phyloP scores from a whole-genome alignment of 257 asterid species.

The Solanum paucissectum region DNA sequence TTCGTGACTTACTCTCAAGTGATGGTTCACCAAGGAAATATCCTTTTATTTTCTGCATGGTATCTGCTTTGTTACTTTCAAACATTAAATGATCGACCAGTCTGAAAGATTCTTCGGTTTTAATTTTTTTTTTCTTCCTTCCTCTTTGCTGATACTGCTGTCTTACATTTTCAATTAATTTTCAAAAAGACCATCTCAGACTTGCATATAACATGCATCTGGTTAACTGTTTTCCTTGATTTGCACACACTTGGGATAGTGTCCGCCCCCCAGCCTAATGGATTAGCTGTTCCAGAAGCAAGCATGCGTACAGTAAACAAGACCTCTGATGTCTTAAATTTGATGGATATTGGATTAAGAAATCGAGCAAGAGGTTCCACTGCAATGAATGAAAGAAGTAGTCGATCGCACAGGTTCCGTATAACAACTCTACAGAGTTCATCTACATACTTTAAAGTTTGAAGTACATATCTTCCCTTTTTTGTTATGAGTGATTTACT shows the following conservation, averaged over 20 bases:
- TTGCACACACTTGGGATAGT: conserved; percentile 8
- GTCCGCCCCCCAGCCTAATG: neutral
- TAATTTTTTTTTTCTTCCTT: neutral
- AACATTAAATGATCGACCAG: neutral
- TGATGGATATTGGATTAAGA: conserved; percentile 38
- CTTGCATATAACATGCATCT: neutral
- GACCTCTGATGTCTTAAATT: conserved; percentile 33
- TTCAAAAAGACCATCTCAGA: neutral
- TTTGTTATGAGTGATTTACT: neutral
- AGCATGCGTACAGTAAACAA: conserved; percentile 23
- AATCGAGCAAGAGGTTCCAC: conserved; percentile 28
- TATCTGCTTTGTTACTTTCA: neutral
- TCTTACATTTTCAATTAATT: neutral
- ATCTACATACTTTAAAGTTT: neutral
- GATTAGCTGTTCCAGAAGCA: conserved; percentile 14
- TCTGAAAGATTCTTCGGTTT: neutral
- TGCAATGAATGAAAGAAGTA: conserved; percentile 50
- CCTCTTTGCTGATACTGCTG: neutral
- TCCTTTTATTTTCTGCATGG: conserved; percentile 14
- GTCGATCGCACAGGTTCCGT: conserved; percentile 51
- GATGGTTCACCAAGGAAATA: conserved; percentile 33
- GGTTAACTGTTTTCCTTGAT: conserved; percentile 1
- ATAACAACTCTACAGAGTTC: neutral
- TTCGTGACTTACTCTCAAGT: conserved; percentile 39
- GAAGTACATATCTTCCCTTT: neutral